Conservation (phyloP, 371 early-diverging fungal genomes). For the Smittium culicis region DNA sequence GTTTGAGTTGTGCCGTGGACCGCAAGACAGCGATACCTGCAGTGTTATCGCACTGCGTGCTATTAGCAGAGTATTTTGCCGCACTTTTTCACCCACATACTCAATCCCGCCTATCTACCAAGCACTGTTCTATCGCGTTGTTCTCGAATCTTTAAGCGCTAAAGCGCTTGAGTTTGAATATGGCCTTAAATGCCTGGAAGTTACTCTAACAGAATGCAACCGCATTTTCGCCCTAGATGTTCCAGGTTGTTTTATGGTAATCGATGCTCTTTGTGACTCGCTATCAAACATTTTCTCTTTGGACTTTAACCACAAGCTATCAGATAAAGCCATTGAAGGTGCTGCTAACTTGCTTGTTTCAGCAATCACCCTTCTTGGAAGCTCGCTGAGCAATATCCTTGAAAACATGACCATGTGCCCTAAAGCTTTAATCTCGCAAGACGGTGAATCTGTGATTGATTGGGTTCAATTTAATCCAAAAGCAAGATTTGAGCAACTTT, state of each 20-base stretch:
- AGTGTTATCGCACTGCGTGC: neutral
- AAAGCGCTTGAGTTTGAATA: neutral
- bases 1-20: neutral
- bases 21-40: neutral
- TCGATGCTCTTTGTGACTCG: neutral
- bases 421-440: neutral
- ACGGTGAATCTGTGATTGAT: neutral
- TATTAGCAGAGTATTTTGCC: neutral
- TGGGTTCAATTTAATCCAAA: neutral
- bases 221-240: conserved; percentile 3
- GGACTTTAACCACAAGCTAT: neutral
- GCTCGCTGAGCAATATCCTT: neutral
- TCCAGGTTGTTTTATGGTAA: conserved; percentile 1
- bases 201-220: neutral
- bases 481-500: neutral
- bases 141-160: neutral
- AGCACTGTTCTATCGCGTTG: neutral
- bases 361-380: neutral
- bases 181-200: neutral
- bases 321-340: neutral
- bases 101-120: conserved; percentile 1
- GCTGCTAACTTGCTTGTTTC: neutral
- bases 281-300: neutral
- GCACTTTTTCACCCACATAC: neutral
- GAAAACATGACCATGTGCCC: conserved; percentile 3